Evolutionary conservation across 306 rosid species (phyloP).

Genomic region (Leucaena leucocephala): DNA sequence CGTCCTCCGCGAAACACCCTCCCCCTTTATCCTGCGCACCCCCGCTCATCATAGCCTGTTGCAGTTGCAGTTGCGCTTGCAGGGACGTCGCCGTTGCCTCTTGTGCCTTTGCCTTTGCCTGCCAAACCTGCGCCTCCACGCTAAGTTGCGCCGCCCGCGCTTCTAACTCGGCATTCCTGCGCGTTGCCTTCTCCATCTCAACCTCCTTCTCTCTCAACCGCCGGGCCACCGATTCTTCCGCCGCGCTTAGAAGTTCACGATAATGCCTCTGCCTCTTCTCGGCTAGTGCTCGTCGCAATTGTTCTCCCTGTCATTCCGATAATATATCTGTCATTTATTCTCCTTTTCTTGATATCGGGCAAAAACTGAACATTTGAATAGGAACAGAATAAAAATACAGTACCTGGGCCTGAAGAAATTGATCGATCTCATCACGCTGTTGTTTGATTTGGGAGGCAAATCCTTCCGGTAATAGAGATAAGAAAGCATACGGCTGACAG

Average conservation of each 20-base stretch:
- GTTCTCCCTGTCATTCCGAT: slow-evolving; percentile 57
- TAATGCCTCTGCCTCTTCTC: slow-evolving; percentile 75
- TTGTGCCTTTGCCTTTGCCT: slow-evolving; percentile 73
- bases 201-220: slow-evolving; percentile 67
- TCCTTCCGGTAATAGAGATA: slow-evolving; percentile 61
- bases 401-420: slow-evolving; percentile 82
- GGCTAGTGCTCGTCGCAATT: slow-evolving; percentile 62
- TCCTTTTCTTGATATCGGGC: neutral
- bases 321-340: neutral
- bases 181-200: slow-evolving; percentile 70
- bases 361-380: neutral
- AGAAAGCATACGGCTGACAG: slow-evolving; percentile 49
- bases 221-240: slow-evolving; percentile 64
- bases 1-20: slow-evolving; percentile 29
- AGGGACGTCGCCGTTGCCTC: slow-evolving; percentile 71
- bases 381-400: neutral
- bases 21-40: slow-evolving; percentile 39
- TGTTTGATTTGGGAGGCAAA: slow-evolving; percentile 70
- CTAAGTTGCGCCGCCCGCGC: slow-evolving; percentile 82
- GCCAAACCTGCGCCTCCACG: slow-evolving; percentile 83
- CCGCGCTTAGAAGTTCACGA: slow-evolving; percentile 56
- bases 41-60: slow-evolving; percentile 61
- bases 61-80: slow-evolving; percentile 78
- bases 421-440: slow-evolving; percentile 73
- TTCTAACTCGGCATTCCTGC: slow-evolving; percentile 73